Evolutionary conservation across 306 rosid species (phyloP).

Genomic region (Clitoria ternatea): DNA sequence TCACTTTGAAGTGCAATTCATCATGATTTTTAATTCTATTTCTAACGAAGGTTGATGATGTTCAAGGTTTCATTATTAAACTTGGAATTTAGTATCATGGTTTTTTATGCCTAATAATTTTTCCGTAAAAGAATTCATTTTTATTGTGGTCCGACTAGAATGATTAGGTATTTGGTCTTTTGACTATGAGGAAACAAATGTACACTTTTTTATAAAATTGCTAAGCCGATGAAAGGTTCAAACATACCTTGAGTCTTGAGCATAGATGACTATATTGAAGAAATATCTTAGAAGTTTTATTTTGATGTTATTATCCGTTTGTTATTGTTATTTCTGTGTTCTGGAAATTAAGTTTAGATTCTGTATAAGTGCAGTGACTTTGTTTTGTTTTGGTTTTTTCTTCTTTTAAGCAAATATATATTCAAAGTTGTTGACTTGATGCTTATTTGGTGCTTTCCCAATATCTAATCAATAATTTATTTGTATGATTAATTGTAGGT

Average conservation of each 20-base stretch:
- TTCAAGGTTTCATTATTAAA: neutral
- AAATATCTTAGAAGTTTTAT: neutral
- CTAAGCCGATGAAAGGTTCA: neutral
- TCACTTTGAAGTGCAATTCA: neutral
- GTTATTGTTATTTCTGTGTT: neutral
- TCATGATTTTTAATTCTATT: conserved; percentile 7
- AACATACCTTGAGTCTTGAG: neutral
- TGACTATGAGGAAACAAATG: conserved; percentile 13
- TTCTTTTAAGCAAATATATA: conserved; percentile 12
- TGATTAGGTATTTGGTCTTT: neutral
- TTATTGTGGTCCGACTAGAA: conserved; percentile 2
- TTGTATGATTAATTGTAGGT: conserved; percentile 41
- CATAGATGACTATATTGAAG: neutral
- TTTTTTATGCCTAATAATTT: conserved; percentile 11
- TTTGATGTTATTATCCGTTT: neutral
- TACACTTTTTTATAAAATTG: neutral
- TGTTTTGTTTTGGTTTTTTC: conserved; percentile 11
- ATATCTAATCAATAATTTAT: conserved; percentile 9
- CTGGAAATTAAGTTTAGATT: neutral
- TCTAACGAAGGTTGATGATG: conserved; percentile 5
- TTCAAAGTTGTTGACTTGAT: neutral
- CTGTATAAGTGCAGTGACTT: neutral
- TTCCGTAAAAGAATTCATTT: conserved; percentile 11
- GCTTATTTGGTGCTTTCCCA: conserved; percentile 18
- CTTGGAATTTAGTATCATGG: conserved; percentile 14